Evolutionary conservation across 495 filamentous ascomycete genomes (phyloP).

Genomic region (Collariella sp.): DNA sequence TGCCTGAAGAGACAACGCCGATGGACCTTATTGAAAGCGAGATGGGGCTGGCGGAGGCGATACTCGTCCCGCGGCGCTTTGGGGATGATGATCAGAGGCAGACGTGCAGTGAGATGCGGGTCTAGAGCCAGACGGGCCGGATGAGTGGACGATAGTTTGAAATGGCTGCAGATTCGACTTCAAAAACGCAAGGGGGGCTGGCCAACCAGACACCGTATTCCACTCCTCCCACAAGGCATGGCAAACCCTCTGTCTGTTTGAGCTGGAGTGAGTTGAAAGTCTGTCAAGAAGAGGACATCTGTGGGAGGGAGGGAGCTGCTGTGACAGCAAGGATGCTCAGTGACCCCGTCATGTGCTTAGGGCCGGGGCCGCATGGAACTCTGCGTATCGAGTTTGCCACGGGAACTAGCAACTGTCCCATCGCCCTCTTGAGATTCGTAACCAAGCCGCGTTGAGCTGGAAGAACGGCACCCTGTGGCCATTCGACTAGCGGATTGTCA

Average conservation of each 20-base stretch:
- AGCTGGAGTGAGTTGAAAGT: too few species aligned
- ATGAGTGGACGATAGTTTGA: not conserved
- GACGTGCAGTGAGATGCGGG: not conserved
- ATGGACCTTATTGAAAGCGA: not conserved
- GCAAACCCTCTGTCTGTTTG: not conserved
- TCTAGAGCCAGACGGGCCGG: not conserved
- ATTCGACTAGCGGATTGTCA: not conserved
- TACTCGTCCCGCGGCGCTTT: not conserved
- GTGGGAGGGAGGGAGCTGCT: too few species aligned
- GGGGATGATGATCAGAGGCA: not conserved
- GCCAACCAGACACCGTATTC: not conserved
- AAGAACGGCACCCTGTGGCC: not conserved
- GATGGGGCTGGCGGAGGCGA: slow-evolving; percentile 4
- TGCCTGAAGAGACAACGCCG: not conserved
- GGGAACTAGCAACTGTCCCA: not conserved
- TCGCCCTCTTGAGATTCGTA: not conserved
- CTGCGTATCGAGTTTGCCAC: not conserved
- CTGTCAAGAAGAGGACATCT: too few species aligned
- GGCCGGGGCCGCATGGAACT: too few species aligned
- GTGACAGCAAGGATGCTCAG: not conserved
- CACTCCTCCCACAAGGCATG: not conserved
- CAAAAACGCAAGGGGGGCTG: not conserved
- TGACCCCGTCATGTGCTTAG: not conserved
- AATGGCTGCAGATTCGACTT: not conserved
- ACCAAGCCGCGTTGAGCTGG: not conserved